Conservation (phyloP, 768 basidiomycete genomes). For the Postia placenta region DNA sequence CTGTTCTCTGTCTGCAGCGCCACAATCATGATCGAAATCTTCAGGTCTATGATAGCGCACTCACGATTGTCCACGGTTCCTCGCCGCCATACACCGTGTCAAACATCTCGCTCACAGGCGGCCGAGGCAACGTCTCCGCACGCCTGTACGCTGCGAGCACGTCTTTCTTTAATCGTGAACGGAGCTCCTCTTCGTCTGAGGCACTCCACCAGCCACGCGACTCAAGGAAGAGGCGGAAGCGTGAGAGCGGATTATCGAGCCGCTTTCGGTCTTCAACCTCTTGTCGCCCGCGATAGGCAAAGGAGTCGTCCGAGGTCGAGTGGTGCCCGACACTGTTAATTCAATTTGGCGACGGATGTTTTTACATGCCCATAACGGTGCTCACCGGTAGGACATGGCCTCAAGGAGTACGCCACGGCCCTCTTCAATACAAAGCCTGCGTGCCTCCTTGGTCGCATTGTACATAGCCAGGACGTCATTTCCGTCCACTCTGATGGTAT, state of each 20-base stretch:
- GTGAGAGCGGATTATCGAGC: slow-evolving; percentile 81
- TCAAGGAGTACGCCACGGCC: slow-evolving; percentile 81
- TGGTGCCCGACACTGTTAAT: slow-evolving; percentile 78
- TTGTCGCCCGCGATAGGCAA: slow-evolving; percentile 82
- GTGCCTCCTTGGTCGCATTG: slow-evolving; percentile 63
- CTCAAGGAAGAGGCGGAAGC: slow-evolving; percentile 84
- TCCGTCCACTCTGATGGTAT: slow-evolving; percentile 89
- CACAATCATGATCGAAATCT: slow-evolving; percentile 3
- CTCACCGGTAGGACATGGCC: slow-evolving; percentile 85
- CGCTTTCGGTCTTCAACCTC: slow-evolving; percentile 92
- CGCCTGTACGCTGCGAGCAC: slow-evolving; percentile 75
- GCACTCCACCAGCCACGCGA: slow-evolving; percentile 80
- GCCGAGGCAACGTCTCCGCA: slow-evolving; percentile 64
- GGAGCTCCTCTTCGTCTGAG: slow-evolving; percentile 66
- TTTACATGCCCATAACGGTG: slow-evolving; percentile 1
- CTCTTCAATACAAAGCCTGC: slow-evolving; percentile 65
- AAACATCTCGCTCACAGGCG: slow-evolving; percentile 75
- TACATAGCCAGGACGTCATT: slow-evolving; percentile 88
- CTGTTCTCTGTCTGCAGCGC: slow-evolving; percentile 69
- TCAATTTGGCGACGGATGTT: neutral
- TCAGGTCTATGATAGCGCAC: slow-evolving; percentile 24
- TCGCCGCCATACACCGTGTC: slow-evolving; percentile 85
- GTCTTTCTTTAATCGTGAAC: slow-evolving; percentile 59
- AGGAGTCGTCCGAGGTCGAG: slow-evolving; percentile 93
- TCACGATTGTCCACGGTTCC: slow-evolving; percentile 77